These are phyloP conservation scores for Phaeosphaeria sp. DNA, from an alignment of 2,329 filamentous ascomycete genomes.

Conservation along the genomic window DNA sequence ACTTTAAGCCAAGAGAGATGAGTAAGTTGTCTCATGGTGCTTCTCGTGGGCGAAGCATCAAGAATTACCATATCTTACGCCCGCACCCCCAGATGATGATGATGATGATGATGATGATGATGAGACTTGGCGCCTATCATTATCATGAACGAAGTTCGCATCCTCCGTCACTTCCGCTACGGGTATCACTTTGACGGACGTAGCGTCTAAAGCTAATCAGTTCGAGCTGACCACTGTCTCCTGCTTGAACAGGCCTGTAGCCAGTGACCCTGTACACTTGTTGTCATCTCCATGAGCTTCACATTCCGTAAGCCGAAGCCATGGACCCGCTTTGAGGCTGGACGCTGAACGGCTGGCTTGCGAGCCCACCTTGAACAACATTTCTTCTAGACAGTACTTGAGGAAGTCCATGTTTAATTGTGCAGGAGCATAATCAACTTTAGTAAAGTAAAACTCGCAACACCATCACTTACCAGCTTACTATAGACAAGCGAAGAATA, in stretches of 20 bases:
- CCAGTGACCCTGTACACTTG: too few species aligned
- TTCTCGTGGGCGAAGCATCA: not conserved
- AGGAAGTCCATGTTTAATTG: conserved; percentile 2
- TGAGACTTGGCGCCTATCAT: not conserved
- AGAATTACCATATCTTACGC: not conserved
- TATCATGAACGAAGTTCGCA: not conserved
- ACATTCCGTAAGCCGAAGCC: too few species aligned
- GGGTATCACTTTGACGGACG: not conserved
- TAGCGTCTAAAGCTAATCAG: not conserved
- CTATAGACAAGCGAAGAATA: conserved; percentile 3
- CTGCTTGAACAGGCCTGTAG: not conserved
- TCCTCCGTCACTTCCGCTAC: not conserved
- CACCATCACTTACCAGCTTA: conserved; percentile 8
- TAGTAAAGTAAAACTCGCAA: conserved; percentile 13
- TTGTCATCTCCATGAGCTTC: too few species aligned
- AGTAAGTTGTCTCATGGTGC: too few species aligned
- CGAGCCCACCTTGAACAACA: not conserved
- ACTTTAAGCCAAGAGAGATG: not conserved
- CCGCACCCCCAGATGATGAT: not conserved
- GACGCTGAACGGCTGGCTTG: not conserved
- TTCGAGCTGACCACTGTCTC: not conserved
- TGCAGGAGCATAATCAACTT: conserved; percentile 10
- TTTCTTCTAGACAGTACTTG: conserved; percentile 3
- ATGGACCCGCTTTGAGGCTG: not conserved
- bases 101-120: not conserved